Evolutionary conservation across 257 asterid genomes (phyloP).

Genomic region (Solanum medicagineum): DNA sequence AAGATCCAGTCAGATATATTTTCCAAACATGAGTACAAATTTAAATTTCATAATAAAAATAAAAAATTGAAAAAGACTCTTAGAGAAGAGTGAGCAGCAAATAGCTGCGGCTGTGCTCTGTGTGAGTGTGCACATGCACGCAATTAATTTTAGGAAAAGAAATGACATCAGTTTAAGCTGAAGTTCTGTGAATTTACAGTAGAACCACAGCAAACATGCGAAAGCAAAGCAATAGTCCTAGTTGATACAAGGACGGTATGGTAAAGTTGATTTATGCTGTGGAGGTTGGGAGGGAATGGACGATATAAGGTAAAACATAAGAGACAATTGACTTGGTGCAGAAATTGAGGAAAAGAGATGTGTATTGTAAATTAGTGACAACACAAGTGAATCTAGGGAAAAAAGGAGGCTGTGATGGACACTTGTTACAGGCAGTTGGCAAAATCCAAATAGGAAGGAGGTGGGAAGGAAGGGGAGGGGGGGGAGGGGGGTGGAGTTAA

Average conservation of each 20-base stretch:
- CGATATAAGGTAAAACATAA: neutral
- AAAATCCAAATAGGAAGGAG: neutral
- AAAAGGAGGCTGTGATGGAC: neutral
- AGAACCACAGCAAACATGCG: neutral
- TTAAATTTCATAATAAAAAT: neutral
- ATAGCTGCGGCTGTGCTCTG: neutral
- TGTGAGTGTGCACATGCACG: neutral
- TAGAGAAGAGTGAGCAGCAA: neutral
- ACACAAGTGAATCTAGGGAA: neutral
- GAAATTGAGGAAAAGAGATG: neutral
- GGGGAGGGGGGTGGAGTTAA: neutral
- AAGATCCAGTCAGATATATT: neutral
- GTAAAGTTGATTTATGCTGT: neutral
- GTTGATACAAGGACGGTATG: neutral
- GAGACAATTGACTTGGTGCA: neutral
- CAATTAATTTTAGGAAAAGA: neutral
- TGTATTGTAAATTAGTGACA: neutral
- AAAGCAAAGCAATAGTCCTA: neutral
- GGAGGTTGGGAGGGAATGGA: neutral
- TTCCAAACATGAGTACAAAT: neutral
- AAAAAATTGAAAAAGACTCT: neutral
- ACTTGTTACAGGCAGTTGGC: neutral
- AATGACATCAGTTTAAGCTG: neutral
- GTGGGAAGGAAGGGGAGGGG: neutral
- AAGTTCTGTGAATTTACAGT: neutral